Evolutionary conservation across 1,284 basidiomycete species (phyloP).

Genomic region (Irpex rosettiformis): DNA sequence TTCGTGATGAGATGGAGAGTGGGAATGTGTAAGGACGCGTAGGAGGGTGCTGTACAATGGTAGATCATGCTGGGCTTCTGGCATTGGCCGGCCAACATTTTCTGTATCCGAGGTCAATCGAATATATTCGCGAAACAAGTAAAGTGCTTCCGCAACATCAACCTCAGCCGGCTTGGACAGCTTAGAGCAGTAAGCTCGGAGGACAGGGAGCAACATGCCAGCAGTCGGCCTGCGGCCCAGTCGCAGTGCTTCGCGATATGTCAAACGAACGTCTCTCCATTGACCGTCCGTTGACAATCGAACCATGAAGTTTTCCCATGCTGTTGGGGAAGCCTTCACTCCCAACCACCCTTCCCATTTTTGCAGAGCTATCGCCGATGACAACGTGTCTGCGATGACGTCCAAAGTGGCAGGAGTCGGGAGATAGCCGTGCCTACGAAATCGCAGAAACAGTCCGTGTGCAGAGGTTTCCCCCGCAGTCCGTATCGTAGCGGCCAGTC

Average conservation of each 20-base stretch:
- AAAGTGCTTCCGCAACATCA: conserved; percentile 45
- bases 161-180: conserved; percentile 35
- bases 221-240: conserved; percentile 44
- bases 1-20: conserved; percentile 32
- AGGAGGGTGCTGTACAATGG: conserved; percentile 56
- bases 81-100: background rate
- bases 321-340: conserved; percentile 35
- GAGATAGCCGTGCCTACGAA: conserved; percentile 31
- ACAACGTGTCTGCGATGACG: conserved; percentile 34
- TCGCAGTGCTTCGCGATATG: conserved; percentile 44
- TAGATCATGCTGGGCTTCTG: conserved; percentile 29
- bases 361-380: conserved; percentile 37
- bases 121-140: conserved; percentile 45
- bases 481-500: background rate
- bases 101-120: background rate
- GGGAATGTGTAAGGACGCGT: conserved; percentile 46
- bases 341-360: conserved; percentile 39
- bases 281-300: conserved; percentile 13
- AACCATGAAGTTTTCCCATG: conserved; percentile 50
- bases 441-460: conserved; percentile 12
- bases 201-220: conserved; percentile 46
- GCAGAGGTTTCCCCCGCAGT: background rate
- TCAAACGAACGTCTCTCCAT: conserved; percentile 36
- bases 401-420: conserved; percentile 33
- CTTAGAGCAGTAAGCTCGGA: conserved; percentile 44